These are phyloP conservation scores for Cinnamomum micranthum DNA, from an alignment of 164 flowering plant genomes.

Conservation along the genomic window DNA sequence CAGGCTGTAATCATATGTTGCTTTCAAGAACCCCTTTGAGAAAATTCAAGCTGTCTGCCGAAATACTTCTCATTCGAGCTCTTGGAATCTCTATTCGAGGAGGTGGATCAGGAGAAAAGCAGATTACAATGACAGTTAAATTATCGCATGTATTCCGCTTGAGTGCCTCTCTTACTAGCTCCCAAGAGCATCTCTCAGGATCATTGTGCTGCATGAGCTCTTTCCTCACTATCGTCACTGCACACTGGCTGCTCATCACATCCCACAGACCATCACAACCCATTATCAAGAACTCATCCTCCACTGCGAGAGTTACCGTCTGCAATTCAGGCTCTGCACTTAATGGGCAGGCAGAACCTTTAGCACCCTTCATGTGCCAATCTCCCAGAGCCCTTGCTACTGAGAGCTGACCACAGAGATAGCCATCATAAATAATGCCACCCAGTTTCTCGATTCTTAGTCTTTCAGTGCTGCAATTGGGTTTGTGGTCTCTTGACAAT, in stretches of 20 bases:
- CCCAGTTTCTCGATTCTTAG: slow-evolving; percentile 83
- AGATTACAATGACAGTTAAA: slow-evolving; percentile 74
- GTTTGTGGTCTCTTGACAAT: slow-evolving; percentile 89
- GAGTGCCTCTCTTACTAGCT: slow-evolving; percentile 82
- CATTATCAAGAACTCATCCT: slow-evolving; percentile 87
- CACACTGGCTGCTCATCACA: slow-evolving; percentile 96
- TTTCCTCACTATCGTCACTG: slow-evolving; percentile 77
- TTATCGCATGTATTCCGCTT: slow-evolving; percentile 81
- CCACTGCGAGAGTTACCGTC: slow-evolving; percentile 55
- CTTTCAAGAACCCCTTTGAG: slow-evolving; percentile 71
- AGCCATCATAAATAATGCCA: slow-evolving; percentile 83
- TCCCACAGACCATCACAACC: slow-evolving; percentile 99
- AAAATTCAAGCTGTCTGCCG: slow-evolving; percentile 74
- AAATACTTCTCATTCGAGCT: slow-evolving; percentile 64
- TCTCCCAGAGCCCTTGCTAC: slow-evolving; percentile 98
- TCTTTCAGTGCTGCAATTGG: slow-evolving; percentile 65
- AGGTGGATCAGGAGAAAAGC: slow-evolving; percentile 85
- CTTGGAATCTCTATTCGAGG: slow-evolving; percentile 66
- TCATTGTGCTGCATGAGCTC: slow-evolving; percentile 89
- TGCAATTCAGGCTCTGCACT: slow-evolving; percentile 91
- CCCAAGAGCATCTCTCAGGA: slow-evolving; percentile 80
- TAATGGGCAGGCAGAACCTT: slow-evolving; percentile 73
- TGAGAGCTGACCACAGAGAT: slow-evolving; percentile 86
- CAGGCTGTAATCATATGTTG: slow-evolving; percentile 12
- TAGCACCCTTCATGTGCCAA: slow-evolving; percentile 96